Percentiles rank a stretch among this genome's conserved stretches.
phyloP scores from a whole-genome alignment of 305 asterid genomes.

The Rubia balearica region DNA sequence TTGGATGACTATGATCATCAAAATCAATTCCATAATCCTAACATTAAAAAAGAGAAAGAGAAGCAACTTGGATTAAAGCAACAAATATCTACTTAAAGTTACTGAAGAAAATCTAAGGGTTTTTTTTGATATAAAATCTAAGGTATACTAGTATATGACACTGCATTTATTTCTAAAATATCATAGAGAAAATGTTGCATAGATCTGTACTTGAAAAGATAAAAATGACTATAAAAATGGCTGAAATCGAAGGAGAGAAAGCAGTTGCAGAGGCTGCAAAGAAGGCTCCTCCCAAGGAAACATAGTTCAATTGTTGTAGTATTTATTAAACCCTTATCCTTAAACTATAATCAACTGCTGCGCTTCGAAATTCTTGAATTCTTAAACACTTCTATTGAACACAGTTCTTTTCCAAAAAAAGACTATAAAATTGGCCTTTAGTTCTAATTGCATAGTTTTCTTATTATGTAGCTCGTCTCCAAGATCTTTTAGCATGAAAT shows the following conservation, averaged over 20 bases:
- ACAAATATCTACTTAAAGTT: neutral
- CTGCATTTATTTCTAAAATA: too few species aligned
- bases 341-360: constrained; percentile 7
- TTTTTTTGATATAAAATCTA: too few species aligned
- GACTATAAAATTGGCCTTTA: too few species aligned
- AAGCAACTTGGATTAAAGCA: neutral
- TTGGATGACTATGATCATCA: constrained; percentile 39
- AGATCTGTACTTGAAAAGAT: too few species aligned
- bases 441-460: too few species aligned
- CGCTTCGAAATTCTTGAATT: neutral
- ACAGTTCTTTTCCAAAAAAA: neutral
- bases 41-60: neutral
- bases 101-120: too few species aligned
- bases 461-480: too few species aligned
- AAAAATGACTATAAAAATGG: constrained; percentile 10
- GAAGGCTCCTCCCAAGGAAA: constrained; percentile 56
- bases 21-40: constrained; percentile 70
- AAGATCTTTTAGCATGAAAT: too few species aligned
- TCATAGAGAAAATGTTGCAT: too few species aligned
- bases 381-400: neutral
- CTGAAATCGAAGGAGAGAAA: constrained; percentile 87
- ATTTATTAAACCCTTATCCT: neutral
- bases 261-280: constrained; percentile 97
- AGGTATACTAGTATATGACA: too few species aligned
- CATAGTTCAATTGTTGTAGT: constrained; percentile 15